Evolutionary conservation across 495 filamentous ascomycete genomes (phyloP), one percentile per base, ranked within the genome.

Genomic region (Trichoderma reesei): DNA sequence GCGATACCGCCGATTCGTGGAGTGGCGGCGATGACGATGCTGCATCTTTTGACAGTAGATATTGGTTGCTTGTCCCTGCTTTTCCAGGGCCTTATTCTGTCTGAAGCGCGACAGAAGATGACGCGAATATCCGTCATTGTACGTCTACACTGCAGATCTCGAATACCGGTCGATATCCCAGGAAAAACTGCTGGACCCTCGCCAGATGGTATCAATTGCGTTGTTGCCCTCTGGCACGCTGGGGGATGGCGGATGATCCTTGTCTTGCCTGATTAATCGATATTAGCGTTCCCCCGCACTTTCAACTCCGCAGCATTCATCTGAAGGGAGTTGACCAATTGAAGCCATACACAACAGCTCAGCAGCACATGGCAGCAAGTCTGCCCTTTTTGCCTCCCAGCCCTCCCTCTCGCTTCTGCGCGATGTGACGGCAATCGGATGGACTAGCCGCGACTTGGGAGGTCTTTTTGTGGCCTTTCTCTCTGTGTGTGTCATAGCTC

Each of bases 251-350:
- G 51, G 51, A 26, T 56, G 51, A 56, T 20, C 51, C 51, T 18
- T 26, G 26, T 26, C 26, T 26, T 26, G 26, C 26, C 26, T 26
- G 26, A 9, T 56, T 9, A 20, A 34, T 33, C 34, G 3, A 11
- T 33, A 3, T 31, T 56, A 56, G 51, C 51, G 51, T 46, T 26
- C 34, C 51, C 51, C 51, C 51, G 51, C 51, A 56, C 51, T 56
- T 56, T 56, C 20, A 34, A 33, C 51, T 34, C 46, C 46, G 18
- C 46, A 54, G n/a, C 46, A 16, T 56, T 56, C 26, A 48, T 48
- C 16, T 48, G 44, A n/a, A 13, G 3, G 41, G 13, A 44, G 39
- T 13, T 16, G 6, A 44, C 14, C 13, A n/a, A 44, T n/a, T 5
- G 41, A 44, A 26, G 26, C 26, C 26, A 26, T 26, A 26, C n/a